Conservation (phyloP, 176 grass and related monocot genomes). For the Carex littledalei region DNA sequence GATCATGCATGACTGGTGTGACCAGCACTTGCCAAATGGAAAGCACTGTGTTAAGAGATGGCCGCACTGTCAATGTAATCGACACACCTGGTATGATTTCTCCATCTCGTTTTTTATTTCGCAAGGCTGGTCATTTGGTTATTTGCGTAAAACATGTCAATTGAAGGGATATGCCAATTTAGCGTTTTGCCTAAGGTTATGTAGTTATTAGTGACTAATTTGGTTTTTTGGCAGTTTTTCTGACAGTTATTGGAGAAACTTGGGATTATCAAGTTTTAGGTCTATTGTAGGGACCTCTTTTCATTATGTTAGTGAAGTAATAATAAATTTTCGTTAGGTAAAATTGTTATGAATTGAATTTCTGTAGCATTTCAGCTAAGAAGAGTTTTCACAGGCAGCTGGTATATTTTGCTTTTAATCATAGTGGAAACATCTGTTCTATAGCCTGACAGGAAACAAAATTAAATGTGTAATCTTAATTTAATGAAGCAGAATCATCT, state of each 20-base stretch:
- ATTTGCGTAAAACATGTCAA: not conserved
- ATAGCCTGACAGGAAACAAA: not conserved
- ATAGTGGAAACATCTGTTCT: not conserved
- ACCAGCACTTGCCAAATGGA: conserved; percentile 49
- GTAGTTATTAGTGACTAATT: not conserved
- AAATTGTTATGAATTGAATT: not conserved
- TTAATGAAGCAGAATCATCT: not conserved
- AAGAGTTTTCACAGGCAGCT: not conserved
- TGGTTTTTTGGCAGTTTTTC: not conserved
- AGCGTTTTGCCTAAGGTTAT: not conserved
- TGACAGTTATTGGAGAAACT: not conserved
- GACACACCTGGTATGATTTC: conserved; percentile 40
- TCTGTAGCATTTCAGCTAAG: not conserved
- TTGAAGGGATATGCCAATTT: not conserved
- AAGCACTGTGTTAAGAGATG: conserved; percentile 31
- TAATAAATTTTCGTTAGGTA: not conserved
- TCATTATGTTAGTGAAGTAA: not conserved
- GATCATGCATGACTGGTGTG: conserved; percentile 54
- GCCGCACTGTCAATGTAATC: conserved; percentile 35
- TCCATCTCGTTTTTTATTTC: not conserved
- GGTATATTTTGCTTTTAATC: not conserved
- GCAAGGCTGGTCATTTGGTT: no score
- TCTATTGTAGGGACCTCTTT: not conserved
- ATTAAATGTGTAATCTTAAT: not conserved
- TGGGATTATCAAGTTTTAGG: not conserved